Conservation (phyloP, 2,329 filamentous ascomycete species). For the Diplodia mutila region DNA sequence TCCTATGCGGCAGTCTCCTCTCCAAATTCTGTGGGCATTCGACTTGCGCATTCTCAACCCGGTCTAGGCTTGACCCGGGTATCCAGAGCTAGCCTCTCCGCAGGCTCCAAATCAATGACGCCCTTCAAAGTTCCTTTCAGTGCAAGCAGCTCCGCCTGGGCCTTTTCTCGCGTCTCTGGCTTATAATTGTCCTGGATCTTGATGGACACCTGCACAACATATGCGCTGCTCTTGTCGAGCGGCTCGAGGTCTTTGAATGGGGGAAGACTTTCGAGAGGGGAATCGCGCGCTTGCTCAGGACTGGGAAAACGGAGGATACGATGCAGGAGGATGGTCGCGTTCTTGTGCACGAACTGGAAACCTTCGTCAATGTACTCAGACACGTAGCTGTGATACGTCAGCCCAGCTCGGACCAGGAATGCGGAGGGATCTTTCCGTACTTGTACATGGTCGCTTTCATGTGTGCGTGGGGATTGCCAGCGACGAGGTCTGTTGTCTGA, state of each 20-base stretch:
- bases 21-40: background rate
- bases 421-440: constrained; percentile 29
- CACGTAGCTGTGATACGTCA: constrained; percentile 50
- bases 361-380: constrained; percentile 62
- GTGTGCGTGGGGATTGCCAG: constrained; percentile 54
- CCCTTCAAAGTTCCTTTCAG: constrained; percentile 61
- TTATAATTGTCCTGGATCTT: constrained; percentile 60
- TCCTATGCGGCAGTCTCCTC: background rate
- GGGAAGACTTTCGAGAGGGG: constrained; percentile 46
- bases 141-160: constrained; percentile 57
- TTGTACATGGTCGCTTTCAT: constrained; percentile 59
- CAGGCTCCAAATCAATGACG: constrained; percentile 60
- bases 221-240: constrained; percentile 61
- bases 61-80: constrained; percentile 59
- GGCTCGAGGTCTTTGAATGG: constrained; percentile 51
- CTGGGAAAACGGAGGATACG: constrained; percentile 56
- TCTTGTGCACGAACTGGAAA: constrained; percentile 61
- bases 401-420: background rate
- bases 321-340: constrained; percentile 61
- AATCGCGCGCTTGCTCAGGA: constrained; percentile 38
- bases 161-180: constrained; percentile 57
- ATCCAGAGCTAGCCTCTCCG: constrained; percentile 63
- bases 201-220: constrained; percentile 62
- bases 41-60: background rate
- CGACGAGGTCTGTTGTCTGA: constrained; percentile 52